Conservation (phyloP, 2,329 filamentous ascomycete genomes). For the Bipolaris sorokiniana region DNA sequence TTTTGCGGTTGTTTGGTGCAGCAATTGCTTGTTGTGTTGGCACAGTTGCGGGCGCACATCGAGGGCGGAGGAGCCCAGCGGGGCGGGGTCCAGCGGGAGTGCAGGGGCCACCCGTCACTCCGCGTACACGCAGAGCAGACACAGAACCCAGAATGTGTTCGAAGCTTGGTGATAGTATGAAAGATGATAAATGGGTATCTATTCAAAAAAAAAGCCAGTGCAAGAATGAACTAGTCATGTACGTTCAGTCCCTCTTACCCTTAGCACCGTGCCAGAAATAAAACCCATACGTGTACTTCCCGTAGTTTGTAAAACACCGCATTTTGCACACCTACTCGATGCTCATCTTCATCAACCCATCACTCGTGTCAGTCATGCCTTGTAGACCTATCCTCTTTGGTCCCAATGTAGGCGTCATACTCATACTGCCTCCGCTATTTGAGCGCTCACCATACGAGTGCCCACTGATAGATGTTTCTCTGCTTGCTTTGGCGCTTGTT, state of each 20-base stretch:
- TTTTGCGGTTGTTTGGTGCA: slow-evolving; percentile 17
- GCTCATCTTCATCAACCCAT: slow-evolving; percentile 95
- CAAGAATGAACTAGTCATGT: background rate
- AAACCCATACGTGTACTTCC: slow-evolving; percentile 2
- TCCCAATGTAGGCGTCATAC: slow-evolving; percentile 49
- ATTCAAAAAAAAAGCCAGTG: slow-evolving; percentile 9
- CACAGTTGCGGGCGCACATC: slow-evolving; percentile 29
- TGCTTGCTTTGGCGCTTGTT: slow-evolving; percentile 68
- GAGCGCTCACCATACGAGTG: slow-evolving; percentile 58
- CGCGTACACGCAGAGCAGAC: background rate
- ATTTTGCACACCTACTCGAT: slow-evolving; percentile 68
- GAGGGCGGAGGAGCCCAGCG: slow-evolving; percentile 28
- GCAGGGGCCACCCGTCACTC: slow-evolving; percentile 19
- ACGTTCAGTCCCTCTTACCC: background rate
- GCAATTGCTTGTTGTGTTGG: slow-evolving; percentile 19
- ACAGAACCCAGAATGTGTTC: background rate
- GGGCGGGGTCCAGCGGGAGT: slow-evolving; percentile 29
- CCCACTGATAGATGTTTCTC: slow-evolving; percentile 60
- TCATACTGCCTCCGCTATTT: slow-evolving; percentile 57
- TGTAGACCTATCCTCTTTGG: slow-evolving; percentile 66
- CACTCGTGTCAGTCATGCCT: slow-evolving; percentile 94
- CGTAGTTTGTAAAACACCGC: background rate
- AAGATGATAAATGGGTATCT: slow-evolving; percentile 20
- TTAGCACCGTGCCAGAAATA: slow-evolving; percentile 37
- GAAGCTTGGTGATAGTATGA: background rate